phyloP scores from a whole-genome alignment of 768 basidiomycete species.

The Epithele typhae region DNA sequence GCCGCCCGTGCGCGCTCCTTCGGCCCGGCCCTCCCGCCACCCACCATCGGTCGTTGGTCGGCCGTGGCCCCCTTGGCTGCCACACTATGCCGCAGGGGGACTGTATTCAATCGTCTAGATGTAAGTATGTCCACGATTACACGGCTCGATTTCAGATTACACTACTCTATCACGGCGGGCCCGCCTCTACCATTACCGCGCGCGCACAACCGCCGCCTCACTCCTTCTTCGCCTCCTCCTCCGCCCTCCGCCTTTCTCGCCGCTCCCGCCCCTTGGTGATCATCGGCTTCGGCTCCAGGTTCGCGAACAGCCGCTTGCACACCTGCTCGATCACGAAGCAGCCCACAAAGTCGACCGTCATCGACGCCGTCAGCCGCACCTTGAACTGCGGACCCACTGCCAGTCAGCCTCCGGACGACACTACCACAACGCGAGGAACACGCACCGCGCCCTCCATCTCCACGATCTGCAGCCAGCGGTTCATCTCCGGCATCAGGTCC shows the following conservation, averaged over 20 bases:
- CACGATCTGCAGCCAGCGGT: slow-evolving; percentile 95
- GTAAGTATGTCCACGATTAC: neutral
- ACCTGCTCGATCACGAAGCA: slow-evolving; percentile 80
- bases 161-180: neutral
- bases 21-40: too few species aligned
- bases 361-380: slow-evolving; percentile 65
- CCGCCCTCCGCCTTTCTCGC: slow-evolving; percentile 39
- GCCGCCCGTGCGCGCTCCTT: too few species aligned
- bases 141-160: neutral
- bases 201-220: neutral
- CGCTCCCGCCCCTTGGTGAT: slow-evolving; percentile 82
- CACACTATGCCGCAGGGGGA: too few species aligned
- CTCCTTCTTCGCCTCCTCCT: slow-evolving; percentile 11
- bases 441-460: slow-evolving; percentile 78
- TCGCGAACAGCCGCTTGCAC: slow-evolving; percentile 86
- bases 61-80: too few species aligned
- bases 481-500: slow-evolving; percentile 93
- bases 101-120: too few species aligned
- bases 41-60: too few species aligned
- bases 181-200: too few species aligned
- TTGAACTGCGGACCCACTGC: slow-evolving; percentile 60
- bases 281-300: slow-evolving; percentile 80
- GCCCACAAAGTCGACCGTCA: slow-evolving; percentile 85
- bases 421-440: slow-evolving; percentile 16
- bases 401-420: too few species aligned